Percentiles rank a stretch among this genome's conserved stretches.
phyloP scores from a whole-genome alignment of 108 stramenopile species.

The Parmales sp. region DNA sequence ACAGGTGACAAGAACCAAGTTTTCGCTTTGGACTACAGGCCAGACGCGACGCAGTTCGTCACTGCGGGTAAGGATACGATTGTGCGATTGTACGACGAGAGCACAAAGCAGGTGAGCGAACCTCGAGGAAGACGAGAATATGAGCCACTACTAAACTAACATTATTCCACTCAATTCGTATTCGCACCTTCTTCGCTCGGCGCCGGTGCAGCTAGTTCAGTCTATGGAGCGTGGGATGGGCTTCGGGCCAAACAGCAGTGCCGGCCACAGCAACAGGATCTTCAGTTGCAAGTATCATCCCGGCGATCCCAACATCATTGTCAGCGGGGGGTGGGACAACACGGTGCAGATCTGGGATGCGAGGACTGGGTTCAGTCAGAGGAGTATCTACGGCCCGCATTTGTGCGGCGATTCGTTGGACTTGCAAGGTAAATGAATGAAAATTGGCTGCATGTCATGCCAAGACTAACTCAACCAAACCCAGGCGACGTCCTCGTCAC shows the following conservation, averaged over 20 bases:
- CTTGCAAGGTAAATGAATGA: neutral
- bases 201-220: neutral
- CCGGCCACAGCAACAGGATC: slow-evolving; percentile 46
- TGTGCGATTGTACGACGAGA: slow-evolving; percentile 42
- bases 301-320: slow-evolving; percentile 27
- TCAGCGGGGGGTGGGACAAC: slow-evolving; percentile 51
- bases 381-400: slow-evolving; percentile 44
- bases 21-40: slow-evolving; percentile 42
- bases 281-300: slow-evolving; percentile 39
- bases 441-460: neutral
- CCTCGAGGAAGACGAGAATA: slow-evolving; percentile 10
- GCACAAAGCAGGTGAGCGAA: slow-evolving; percentile 30
- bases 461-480: no score
- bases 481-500: slow-evolving; percentile 22
- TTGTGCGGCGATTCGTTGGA: slow-evolving; percentile 44
- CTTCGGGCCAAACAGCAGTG: slow-evolving; percentile 20
- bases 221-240: slow-evolving; percentile 25
- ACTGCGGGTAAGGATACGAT: slow-evolving; percentile 42
- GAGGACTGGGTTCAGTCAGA: slow-evolving; percentile 28
- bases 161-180: no score
- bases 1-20: slow-evolving; percentile 46
- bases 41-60: slow-evolving; percentile 29
- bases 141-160: no score
- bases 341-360: slow-evolving; percentile 49
- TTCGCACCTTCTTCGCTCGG: no score